Base-by-base conservation (phyloP, 805 yeast genomes). In the Yamadazyma olivae region DNA sequence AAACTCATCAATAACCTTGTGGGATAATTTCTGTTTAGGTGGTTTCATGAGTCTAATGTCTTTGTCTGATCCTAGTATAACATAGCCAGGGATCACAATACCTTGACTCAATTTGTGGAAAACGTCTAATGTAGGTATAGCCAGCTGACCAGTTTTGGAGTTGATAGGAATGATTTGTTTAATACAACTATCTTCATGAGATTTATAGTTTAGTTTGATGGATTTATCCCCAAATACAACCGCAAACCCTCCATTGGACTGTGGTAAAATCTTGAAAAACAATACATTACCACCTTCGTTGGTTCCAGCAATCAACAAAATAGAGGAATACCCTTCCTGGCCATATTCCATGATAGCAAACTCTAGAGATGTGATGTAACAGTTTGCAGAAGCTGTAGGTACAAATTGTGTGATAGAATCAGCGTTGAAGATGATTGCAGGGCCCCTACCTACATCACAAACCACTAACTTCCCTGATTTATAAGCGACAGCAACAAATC, bases 401-500 rank as follows among this genome's bases (percentile, higher is more conserved):
- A 67, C 46, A 30, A 55, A 56, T 15, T 53, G 43, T 9, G 48
- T 37, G 10, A 66, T 44, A 3, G 48, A 40, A 5, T 51, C 60
- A 7, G 63, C 67, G 33, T 72, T 67, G 40, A 62, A 66, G 18
- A 84, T 81, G 5, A 81, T 59, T 0, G 86, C 88, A 0, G 90
- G 90, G 2, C 85, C 85, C 40, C 96, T 70, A 37, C 85, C 68
- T 16, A 64, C 53, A 59, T 91, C 97, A 40, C 90, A 63, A 0
- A 91, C 79, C 2, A 82, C 59, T 13, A 91, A 43, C 23, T 77
- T 70, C n/a, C 98, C 97, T 10, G 80, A 72, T 30, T 72, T 73
- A 55, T 83, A 88, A 1, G 85, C 95, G 27, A 86, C 66, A 0
- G 84, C 93, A 6, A 83, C 85, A 62, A 93, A 90, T 0, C 96